Percentiles rank a stretch among this genome's conserved stretches.
Evolutionary conservation across 345 rosid genomes (phyloP).

Genomic region (Boechera stricta): DNA sequence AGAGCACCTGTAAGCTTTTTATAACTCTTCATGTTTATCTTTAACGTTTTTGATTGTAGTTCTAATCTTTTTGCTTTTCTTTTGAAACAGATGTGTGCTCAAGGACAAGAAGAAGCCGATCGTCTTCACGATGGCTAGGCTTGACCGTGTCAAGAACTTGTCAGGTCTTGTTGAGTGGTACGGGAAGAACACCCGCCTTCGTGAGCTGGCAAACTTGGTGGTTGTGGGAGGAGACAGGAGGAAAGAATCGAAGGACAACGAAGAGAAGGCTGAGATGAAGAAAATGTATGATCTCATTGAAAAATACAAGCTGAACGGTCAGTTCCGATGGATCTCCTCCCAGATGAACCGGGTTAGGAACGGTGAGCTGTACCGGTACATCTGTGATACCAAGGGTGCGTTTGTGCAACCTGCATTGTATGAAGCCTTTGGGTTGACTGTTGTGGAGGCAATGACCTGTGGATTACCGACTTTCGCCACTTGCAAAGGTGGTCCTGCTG

Average conservation of each 20-base stretch:
- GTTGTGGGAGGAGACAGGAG: constrained; percentile 94
- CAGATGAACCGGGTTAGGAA: constrained; percentile 94
- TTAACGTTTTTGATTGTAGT: background rate
- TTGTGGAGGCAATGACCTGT: constrained; percentile 97
- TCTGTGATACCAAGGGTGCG: constrained; percentile 81
- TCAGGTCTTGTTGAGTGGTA: constrained; percentile 94
- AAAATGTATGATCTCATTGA: constrained; percentile 74
- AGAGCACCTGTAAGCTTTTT: constrained; percentile 72
- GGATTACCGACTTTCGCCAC: constrained; percentile 98
- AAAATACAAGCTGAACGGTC: constrained; percentile 70
- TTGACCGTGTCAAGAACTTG: constrained; percentile 92
- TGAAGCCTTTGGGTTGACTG: constrained; percentile 98
- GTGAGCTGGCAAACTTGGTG: constrained; percentile 80
- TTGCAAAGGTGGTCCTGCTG: constrained; percentile 94
- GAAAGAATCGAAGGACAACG: constrained; percentile 86
- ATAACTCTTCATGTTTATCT: background rate
- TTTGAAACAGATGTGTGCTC: constrained; percentile 67
- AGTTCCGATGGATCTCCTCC: constrained; percentile 85
- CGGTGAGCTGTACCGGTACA: constrained; percentile 93
- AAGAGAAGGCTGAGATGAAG: constrained; percentile 95
- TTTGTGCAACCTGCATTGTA: constrained; percentile 88
- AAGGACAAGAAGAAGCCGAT: constrained; percentile 87
- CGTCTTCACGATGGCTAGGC: constrained; percentile 92
- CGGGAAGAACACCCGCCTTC: constrained; percentile 71
- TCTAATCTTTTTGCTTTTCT: background rate